Evolutionary conservation across 139 green algal species (phyloP).

Genomic region (Tetradesmus obliquus): DNA sequence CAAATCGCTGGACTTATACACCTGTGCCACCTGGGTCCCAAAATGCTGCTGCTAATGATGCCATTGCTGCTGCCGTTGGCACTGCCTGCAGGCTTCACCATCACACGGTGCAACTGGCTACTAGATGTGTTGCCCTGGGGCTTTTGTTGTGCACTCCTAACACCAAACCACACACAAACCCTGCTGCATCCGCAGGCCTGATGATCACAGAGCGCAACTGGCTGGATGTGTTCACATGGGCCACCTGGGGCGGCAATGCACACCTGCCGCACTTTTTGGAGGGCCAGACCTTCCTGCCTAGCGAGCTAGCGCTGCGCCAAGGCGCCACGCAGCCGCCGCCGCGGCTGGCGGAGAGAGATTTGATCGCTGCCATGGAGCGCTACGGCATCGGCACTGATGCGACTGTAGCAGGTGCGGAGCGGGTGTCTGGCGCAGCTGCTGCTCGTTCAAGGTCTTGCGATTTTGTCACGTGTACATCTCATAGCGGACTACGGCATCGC

Average conservation of each 20-base stretch:
- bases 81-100: not conserved
- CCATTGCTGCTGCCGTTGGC: too few relatives aligned
- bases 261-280: conserved; percentile 80
- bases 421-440: not conserved
- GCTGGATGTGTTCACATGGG: conserved; percentile 96
- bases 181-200: conserved; percentile 67
- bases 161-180: too few relatives aligned
- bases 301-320: conserved; percentile 60
- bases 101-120: too few relatives aligned
- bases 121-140: too few relatives aligned
- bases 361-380: conserved; percentile 94
- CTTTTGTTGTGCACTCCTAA: too few relatives aligned
- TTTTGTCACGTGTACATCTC: not conserved
- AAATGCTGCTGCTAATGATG: too few relatives aligned
- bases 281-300: conserved; percentile 84
- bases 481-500: too few relatives aligned
- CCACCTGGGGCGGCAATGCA: conserved; percentile 85
- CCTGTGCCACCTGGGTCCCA: conserved; percentile 76
- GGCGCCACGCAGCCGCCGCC: conserved; percentile 87
- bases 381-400: conserved; percentile 98
- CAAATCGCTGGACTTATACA: conserved; percentile 98
- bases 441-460: not conserved
- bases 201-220: conserved; percentile 96
- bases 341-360: conserved; percentile 88
- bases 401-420: conserved; percentile 74